These are phyloP conservation scores for Hymenoscyphus infarciens DNA, from an alignment of 2,329 filamentous ascomycete species.

Conservation along the genomic window DNA sequence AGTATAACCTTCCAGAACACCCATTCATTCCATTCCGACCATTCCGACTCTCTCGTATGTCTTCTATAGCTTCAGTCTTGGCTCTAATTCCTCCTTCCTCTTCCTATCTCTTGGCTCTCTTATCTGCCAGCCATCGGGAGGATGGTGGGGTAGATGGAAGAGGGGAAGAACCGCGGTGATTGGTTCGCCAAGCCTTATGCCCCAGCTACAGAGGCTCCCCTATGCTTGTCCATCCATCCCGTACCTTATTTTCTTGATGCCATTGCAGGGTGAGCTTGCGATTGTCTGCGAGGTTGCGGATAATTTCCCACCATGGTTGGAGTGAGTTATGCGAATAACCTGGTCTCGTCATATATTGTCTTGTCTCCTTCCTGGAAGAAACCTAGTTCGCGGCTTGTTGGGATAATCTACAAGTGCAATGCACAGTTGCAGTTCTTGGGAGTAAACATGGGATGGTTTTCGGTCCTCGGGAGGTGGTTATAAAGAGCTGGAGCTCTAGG, in stretches of 20 bases:
- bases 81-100: constrained; percentile 1
- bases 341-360: not conserved
- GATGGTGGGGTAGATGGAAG: not conserved
- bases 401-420: not conserved
- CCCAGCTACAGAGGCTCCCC: not conserved
- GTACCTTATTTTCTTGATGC: not conserved
- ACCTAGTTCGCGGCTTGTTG: not conserved
- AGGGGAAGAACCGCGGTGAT: not conserved
- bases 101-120: not conserved
- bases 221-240: not conserved
- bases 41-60: not conserved
- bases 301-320: not conserved
- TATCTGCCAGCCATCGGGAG: not conserved
- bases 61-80: constrained; percentile 1
- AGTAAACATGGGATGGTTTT: not conserved
- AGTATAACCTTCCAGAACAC: not conserved
- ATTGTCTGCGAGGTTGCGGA: not conserved
- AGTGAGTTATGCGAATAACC: not conserved
- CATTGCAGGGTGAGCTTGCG: constrained; percentile 2
- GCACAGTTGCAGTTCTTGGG: not conserved
- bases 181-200: not conserved
- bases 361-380: constrained; percentile 10
- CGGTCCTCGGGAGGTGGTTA: not conserved
- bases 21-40: not conserved
- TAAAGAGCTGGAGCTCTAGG: not conserved